These are phyloP conservation scores for Xerocomus nothofagi DNA, from an alignment of 1,284 basidiomycete species.

Conservation along the genomic window DNA sequence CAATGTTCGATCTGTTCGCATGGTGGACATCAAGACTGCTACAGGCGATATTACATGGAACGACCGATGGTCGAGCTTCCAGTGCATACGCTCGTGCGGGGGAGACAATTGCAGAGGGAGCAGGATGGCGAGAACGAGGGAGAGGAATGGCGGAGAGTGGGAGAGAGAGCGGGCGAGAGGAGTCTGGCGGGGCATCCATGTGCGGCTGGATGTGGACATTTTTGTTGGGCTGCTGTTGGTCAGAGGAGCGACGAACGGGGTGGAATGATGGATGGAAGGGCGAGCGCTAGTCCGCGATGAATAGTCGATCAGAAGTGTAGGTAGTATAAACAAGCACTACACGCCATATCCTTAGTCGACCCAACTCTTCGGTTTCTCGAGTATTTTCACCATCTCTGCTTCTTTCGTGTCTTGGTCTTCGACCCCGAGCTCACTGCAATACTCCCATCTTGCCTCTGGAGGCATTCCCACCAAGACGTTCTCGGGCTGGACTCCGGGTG, in stretches of 20 bases:
- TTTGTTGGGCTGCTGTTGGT: conserved; percentile 51
- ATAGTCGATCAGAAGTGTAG: not conserved
- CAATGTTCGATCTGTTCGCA: conserved; percentile 73
- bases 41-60: conserved; percentile 59
- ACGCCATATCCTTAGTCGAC: conserved; percentile 19
- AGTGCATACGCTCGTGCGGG: conserved; percentile 21
- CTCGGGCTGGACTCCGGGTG: conserved; percentile 85
- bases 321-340: not conserved
- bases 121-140: conserved; percentile 18
- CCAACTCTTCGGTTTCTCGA: conserved; percentile 74
- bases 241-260: conserved; percentile 5
- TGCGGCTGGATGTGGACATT: conserved; percentile 67
- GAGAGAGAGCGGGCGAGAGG: conserved; percentile 11
- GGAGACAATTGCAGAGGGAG: conserved; percentile 26
- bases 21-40: conserved; percentile 76
- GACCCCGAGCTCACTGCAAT: conserved; percentile 74
- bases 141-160: conserved; percentile 1
- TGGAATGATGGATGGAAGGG: not conserved
- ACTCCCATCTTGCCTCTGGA: conserved; percentile 90
- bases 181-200: conserved; percentile 49
- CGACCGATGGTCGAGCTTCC: conserved; percentile 50
- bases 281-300: not conserved
- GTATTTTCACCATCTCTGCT: conserved; percentile 62
- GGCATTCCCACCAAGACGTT: conserved; percentile 89
- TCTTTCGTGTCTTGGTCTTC: conserved; percentile 65